Percentiles rank a stretch among this genome's conserved stretches.
phyloP scores from a whole-genome alignment of 1,284 basidiomycete genomes.

The Mycena sp. region DNA sequence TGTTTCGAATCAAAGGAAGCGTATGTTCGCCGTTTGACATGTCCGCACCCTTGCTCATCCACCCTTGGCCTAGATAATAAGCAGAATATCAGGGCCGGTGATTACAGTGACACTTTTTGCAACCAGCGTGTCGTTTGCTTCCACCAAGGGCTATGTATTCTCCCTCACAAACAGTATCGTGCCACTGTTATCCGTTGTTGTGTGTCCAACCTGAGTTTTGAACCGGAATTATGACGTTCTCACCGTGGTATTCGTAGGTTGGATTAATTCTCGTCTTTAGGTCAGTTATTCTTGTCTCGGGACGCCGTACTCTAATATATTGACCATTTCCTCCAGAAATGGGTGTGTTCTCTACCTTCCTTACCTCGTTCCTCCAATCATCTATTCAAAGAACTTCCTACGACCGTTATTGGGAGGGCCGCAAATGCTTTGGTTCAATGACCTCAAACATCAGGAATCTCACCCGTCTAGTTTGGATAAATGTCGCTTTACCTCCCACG shows the following conservation, averaged over 20 bases:
- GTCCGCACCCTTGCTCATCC: slow-evolving; percentile 33
- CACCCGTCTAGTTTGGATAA: slow-evolving; percentile 76
- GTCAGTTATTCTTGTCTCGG: slow-evolving; percentile 45
- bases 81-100: slow-evolving; percentile 80
- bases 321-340: slow-evolving; percentile 44
- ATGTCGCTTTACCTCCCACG: slow-evolving; percentile 71
- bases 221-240: background rate
- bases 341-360: slow-evolving; percentile 40
- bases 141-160: slow-evolving; percentile 61
- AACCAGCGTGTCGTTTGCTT: slow-evolving; percentile 64
- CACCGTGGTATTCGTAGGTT: slow-evolving; percentile 52
- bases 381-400: slow-evolving; percentile 71
- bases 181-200: slow-evolving; percentile 89
- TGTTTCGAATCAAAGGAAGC: slow-evolving; percentile 81
- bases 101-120: slow-evolving; percentile 85
- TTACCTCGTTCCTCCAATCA: slow-evolving; percentile 2
- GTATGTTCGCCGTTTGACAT: slow-evolving; percentile 46
- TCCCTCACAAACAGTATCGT: slow-evolving; percentile 79
- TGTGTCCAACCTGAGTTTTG: slow-evolving; percentile 54
- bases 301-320: background rate
- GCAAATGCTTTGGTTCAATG: slow-evolving; percentile 80
- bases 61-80: slow-evolving; percentile 61
- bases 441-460: slow-evolving; percentile 64
- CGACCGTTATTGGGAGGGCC: slow-evolving; percentile 86
- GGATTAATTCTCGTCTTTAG: slow-evolving; percentile 83